Evolutionary conservation across 2,329 filamentous ascomycete genomes (phyloP).

Genomic region (Verticillium dahliae): DNA sequence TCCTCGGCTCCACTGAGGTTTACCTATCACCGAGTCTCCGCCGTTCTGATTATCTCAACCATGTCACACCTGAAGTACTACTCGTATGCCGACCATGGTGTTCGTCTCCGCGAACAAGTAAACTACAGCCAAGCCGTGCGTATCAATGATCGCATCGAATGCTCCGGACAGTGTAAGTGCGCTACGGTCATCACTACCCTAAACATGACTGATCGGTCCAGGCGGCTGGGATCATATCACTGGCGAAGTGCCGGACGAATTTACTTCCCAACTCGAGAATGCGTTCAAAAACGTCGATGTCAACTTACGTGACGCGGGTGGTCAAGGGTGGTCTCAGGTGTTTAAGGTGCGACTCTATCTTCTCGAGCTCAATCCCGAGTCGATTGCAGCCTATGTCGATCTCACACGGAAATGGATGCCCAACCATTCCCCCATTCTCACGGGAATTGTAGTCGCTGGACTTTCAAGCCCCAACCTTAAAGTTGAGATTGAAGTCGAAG

Average conservation of each 20-base stretch:
- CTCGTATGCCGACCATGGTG: constrained; percentile 28
- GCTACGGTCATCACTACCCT: not conserved
- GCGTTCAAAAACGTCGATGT: constrained; percentile 43
- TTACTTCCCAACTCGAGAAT: constrained; percentile 28
- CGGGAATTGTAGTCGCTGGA: constrained; percentile 29
- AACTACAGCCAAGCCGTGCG: constrained; percentile 32
- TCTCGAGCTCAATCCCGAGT: constrained; percentile 23
- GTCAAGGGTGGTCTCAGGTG: constrained; percentile 40
- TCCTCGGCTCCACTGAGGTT: not conserved
- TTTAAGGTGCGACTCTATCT: constrained; percentile 31
- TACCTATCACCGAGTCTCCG: no score
- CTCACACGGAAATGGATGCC: constrained; percentile 34
- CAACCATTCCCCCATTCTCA: constrained; percentile 35
- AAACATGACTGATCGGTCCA: not conserved
- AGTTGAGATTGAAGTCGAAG: constrained; percentile 39
- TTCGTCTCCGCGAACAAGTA: constrained; percentile 19
- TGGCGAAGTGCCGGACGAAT: constrained; percentile 17
- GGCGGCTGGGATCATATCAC: constrained; percentile 9
- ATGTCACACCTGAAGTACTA: constrained; percentile 32
- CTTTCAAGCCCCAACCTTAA: constrained; percentile 33
- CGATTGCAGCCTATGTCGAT: constrained; percentile 19
- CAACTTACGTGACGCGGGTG: constrained; percentile 34
- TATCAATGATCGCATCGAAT: constrained; percentile 30
- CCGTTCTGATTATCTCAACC: not conserved
- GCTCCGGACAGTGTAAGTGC: constrained; percentile 23